phyloP scores from a whole-genome alignment of 2,329 filamentous ascomycete genomes.

The Sporothrix phasma region DNA sequence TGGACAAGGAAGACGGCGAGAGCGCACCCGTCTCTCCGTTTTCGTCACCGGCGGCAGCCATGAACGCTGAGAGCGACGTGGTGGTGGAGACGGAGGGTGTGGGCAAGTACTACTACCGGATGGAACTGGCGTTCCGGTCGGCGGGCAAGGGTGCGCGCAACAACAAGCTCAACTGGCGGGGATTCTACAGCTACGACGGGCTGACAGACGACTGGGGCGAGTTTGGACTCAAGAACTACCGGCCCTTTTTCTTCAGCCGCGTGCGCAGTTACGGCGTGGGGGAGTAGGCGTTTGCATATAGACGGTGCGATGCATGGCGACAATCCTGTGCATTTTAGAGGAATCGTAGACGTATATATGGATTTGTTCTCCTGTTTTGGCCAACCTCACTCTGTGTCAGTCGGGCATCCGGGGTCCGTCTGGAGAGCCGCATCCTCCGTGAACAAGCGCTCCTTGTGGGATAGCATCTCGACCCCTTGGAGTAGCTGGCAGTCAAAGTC shows the following conservation, averaged over 20 bases:
- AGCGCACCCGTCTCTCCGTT: not conserved
- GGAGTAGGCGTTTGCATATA: conserved; percentile 7
- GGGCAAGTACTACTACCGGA: conserved; percentile 73
- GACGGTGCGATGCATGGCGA: not conserved
- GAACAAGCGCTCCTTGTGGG: not conserved
- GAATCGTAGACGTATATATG: not conserved
- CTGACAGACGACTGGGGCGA: conserved; percentile 84
- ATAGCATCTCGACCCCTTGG: no score
- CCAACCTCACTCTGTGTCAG: no score
- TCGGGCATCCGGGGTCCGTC: not conserved
- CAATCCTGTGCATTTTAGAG: not conserved
- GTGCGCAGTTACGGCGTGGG: conserved; percentile 45
- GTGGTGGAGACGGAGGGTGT: conserved; percentile 81
- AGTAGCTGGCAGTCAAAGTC: no score
- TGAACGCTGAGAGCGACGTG: conserved; percentile 54
- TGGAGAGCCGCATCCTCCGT: not conserved
- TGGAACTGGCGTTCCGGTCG: conserved; percentile 64
- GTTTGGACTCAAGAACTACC: conserved; percentile 57
- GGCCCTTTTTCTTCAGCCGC: conserved; percentile 57
- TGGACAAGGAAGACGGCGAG: not conserved
- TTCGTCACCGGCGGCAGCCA: conserved; percentile 21
- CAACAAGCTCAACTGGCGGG: conserved; percentile 80
- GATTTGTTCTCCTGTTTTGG: no score
- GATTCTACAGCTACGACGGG: conserved; percentile 84
- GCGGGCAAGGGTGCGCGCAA: conserved; percentile 58